Conservation (phyloP, 192 early-diverging fungal species). For the Gryganskiella cystojenkinii region DNA sequence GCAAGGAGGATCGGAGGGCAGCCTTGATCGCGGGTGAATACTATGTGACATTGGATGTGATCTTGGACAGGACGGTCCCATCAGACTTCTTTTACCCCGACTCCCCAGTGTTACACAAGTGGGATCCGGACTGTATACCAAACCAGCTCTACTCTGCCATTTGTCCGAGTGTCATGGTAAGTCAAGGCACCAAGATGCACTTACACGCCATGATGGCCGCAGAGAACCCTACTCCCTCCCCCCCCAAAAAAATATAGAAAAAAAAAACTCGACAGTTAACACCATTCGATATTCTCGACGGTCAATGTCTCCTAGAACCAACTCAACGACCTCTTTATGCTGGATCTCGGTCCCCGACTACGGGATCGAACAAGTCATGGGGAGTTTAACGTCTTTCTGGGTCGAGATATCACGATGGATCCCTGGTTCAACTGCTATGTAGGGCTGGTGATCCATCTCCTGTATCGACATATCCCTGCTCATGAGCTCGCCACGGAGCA, state of each 20-base stretch:
- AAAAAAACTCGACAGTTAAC: too few relatives aligned
- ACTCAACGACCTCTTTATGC: conserved; percentile 28
- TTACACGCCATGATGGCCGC: too few relatives aligned
- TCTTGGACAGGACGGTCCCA: conserved; percentile 23
- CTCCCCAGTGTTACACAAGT: neutral
- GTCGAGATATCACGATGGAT: conserved; percentile 7
- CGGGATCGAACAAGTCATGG: conserved; percentile 47
- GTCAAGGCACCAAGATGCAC: too few relatives aligned
- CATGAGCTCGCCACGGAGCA: too few relatives aligned
- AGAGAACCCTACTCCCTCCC: too few relatives aligned
- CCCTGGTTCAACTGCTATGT: conserved; percentile 36
- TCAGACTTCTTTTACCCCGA: conserved; percentile 13
- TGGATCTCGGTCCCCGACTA: conserved; percentile 17
- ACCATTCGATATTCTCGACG: too few relatives aligned
- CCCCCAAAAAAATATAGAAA: neutral
- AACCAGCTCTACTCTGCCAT: conserved; percentile 15
- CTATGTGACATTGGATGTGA: conserved; percentile 42
- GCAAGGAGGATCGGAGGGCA: conserved; percentile 34
- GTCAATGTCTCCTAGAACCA: conserved; percentile 19
- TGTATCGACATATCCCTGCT: neutral
- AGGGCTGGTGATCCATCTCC: conserved; percentile 9
- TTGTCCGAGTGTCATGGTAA: conserved; percentile 17
- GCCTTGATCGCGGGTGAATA: conserved; percentile 44
- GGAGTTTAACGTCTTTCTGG: conserved; percentile 24
- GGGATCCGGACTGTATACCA: neutral